These are phyloP conservation scores for Fusarium continuum DNA, from an alignment of 2,329 filamentous ascomycete species.

Conservation along the genomic window DNA sequence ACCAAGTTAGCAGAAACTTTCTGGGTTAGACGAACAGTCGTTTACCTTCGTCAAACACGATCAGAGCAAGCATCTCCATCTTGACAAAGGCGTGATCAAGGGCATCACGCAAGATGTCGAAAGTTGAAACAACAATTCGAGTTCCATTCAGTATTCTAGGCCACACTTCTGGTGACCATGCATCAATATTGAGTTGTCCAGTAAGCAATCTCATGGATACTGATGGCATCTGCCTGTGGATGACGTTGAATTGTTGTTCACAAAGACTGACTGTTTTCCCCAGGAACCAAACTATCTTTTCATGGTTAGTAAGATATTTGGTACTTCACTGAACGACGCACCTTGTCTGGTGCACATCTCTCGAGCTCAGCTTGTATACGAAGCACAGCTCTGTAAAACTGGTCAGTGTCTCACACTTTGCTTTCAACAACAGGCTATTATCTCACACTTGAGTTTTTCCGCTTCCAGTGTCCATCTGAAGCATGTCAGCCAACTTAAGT, in stretches of 20 bases:
- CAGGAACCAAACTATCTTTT: constrained; percentile 75
- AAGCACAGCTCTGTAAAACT: constrained; percentile 65
- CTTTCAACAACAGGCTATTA: background rate
- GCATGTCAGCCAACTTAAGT: background rate
- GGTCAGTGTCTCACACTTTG: constrained; percentile 29
- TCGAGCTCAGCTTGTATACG: constrained; percentile 74
- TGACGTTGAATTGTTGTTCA: constrained; percentile 69
- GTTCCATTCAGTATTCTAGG: constrained; percentile 69
- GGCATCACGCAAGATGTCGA: constrained; percentile 78
- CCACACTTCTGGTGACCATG: constrained; percentile 78
- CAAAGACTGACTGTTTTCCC: constrained; percentile 75
- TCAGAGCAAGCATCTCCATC: constrained; percentile 69
- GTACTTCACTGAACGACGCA: constrained; percentile 59
- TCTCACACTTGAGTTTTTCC: constrained; percentile 81
- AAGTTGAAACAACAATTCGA: constrained; percentile 80
- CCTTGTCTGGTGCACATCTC: constrained; percentile 61
- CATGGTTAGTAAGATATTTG: constrained; percentile 19
- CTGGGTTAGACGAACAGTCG: background rate
- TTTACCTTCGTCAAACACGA: constrained; percentile 86
- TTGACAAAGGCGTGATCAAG: constrained; percentile 77
- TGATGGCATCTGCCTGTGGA: constrained; percentile 67
- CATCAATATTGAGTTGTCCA: constrained; percentile 74
- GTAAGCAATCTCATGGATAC: constrained; percentile 70
- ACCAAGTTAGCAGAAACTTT: constrained; percentile 17
- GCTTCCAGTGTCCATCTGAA: constrained; percentile 82